phyloP scores from a whole-genome alignment of 108 stramenopile genomes.

The Pelagomonas calceolata region DNA sequence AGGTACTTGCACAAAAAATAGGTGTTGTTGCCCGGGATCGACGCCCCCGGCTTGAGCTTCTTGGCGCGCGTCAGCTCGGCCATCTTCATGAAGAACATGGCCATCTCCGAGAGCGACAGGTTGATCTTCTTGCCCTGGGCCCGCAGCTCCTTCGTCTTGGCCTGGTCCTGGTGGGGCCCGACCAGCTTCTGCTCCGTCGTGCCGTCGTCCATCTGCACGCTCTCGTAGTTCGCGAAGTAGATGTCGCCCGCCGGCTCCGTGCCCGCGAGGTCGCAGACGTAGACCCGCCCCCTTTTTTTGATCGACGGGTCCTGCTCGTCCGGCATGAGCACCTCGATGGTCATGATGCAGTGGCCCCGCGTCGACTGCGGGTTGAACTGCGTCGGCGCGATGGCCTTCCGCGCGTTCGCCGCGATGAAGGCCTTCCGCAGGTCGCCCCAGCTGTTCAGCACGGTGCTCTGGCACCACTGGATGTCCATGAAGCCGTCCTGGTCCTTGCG shows the following conservation, averaged over 20 bases:
- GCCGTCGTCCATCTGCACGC: conserved; percentile 32
- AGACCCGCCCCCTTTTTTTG: conserved; percentile 44
- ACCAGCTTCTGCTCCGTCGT: conserved; percentile 40
- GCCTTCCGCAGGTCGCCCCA: conserved; percentile 44
- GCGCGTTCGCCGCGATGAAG: conserved; percentile 40
- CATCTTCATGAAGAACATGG: conserved; percentile 61
- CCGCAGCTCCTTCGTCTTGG: conserved; percentile 50
- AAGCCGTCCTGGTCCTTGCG: conserved; percentile 50
- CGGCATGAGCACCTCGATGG: conserved; percentile 48
- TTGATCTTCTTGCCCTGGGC: conserved; percentile 57
- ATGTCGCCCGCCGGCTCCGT: conserved; percentile 56
- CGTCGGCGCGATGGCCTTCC: conserved; percentile 43
- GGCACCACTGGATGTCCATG: conserved; percentile 59
- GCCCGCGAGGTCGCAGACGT: conserved; percentile 51
- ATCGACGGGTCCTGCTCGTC: conserved; percentile 27
- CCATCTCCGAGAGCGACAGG: conserved; percentile 51
- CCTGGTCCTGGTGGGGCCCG: conserved; percentile 47
- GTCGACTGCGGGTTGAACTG: conserved; percentile 51
- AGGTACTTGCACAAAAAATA: conserved; percentile 55
- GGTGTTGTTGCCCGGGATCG: conserved; percentile 50
- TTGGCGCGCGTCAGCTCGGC: conserved; percentile 44
- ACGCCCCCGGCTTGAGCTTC: conserved; percentile 44
- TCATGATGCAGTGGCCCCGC: conserved; percentile 56
- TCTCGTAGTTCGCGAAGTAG: conserved; percentile 38
- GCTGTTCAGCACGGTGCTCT: conserved; percentile 31